Evolutionary conservation across 352 stramenopile genomes (phyloP).

Genomic region (Salisapilia sapeloensis): DNA sequence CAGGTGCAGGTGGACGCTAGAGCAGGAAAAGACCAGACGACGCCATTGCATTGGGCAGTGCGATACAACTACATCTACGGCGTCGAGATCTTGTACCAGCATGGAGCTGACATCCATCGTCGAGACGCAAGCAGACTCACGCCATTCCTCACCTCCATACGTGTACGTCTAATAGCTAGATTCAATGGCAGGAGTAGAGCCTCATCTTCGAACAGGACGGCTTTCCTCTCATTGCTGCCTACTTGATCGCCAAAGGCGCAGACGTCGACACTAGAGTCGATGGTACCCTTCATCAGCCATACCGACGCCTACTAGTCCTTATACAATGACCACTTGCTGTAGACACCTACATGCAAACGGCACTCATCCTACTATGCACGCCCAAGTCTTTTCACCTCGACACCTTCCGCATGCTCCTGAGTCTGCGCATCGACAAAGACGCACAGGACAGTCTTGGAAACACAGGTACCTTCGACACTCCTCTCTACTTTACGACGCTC

Average conservation of each 20-base stretch:
- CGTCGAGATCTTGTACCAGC: slow-evolving; percentile 43
- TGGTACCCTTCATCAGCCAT: slow-evolving; percentile 6
- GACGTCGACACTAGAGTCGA: slow-evolving; percentile 34
- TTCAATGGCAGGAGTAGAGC: not conserved
- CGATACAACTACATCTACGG: slow-evolving; percentile 69
- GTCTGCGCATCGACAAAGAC: slow-evolving; percentile 35
- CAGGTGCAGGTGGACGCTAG: slow-evolving; percentile 26
- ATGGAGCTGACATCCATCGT: slow-evolving; percentile 35
- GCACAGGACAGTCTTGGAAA: slow-evolving; percentile 41
- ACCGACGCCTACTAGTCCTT: not conserved
- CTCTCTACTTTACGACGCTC: not conserved
- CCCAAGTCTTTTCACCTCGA: slow-evolving; percentile 65
- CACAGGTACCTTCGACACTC: slow-evolving; percentile 18
- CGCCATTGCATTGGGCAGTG: slow-evolving; percentile 58
- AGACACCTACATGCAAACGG: slow-evolving; percentile 24
- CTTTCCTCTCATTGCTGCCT: slow-evolving; percentile 60
- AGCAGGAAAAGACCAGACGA: slow-evolving; percentile 38
- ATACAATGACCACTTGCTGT: too few species aligned
- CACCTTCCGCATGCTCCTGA: slow-evolving; percentile 66
- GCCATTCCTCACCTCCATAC: slow-evolving; percentile 49
- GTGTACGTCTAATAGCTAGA: slow-evolving; percentile 4
- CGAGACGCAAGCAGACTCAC: slow-evolving; percentile 29
- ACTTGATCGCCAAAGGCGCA: slow-evolving; percentile 58
- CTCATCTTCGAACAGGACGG: slow-evolving; percentile 26
- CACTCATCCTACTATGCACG: slow-evolving; percentile 52